Evolutionary conservation across 768 basidiomycete species (phyloP), one percentile per base, ranked within the genome.

Genomic region (Tylopilus sp.): DNA sequence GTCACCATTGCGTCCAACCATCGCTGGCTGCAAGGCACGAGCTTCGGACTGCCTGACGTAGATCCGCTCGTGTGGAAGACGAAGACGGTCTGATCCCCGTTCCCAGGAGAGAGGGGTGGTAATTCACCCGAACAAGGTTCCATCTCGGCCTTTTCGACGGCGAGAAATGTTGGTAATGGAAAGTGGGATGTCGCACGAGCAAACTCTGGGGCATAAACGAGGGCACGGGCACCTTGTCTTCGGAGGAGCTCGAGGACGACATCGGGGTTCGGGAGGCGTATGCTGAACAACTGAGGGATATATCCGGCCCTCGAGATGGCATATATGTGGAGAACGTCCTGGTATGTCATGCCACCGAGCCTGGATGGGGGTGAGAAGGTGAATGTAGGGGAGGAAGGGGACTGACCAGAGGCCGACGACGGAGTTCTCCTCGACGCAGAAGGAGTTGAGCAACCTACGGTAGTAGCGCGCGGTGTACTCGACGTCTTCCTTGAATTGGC

Each of bases 21-120:
- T 26, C 71, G 77, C 59, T 81, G 82, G 60, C 72, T 86, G 70
- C 85, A 85, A 16, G 82, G 86, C 0, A 91, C 85, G 25, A 90
- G 82, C 63, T 89, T 90, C 1, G 89, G 89, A 62, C 82, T 86
- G 45, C 87, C 88, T n/a, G 87, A 89, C 8, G 89, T 90, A 34
- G 87, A 89, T 16, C 89, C 89, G 53, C 84, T 86, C 11, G 89
- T 89, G 67, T 89, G 89, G 75, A 88, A 90, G 48, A 89, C 73
- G 74, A 89, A 83, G 42, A 78, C 77, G 25, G 74, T 67, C 48
- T 85, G 82, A 50, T 73, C 69, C 29, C 58, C 70, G 47, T 52
- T 56, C 48, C 52, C 65, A 49, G 60, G 68, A 58, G 72, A 67
- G 34, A 82, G 69, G 19, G 70, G 69, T 26, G 82, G 80, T 8